These are phyloP conservation scores for Patellifolia procumbens DNA, from an alignment of 179 eudicot genomes.

Conservation along the genomic window DNA sequence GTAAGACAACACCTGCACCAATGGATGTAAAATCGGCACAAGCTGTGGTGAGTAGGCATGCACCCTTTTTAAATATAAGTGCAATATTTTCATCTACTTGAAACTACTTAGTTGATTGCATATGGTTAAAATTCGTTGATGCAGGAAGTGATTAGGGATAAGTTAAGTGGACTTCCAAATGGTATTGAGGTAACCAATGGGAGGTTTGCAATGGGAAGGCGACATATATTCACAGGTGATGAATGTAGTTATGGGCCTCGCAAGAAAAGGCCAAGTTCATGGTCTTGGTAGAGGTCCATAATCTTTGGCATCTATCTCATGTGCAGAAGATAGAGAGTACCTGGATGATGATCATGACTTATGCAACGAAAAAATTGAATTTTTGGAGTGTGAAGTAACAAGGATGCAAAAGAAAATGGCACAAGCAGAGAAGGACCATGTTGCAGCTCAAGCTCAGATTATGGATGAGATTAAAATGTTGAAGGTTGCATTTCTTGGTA, in stretches of 20 bases:
- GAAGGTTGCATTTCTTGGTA: background rate
- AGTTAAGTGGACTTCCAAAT: background rate
- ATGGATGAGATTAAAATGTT: background rate
- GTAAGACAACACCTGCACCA: no score
- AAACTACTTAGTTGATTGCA: no score
- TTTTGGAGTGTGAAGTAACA: background rate
- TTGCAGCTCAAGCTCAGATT: background rate
- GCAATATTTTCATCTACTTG: no score
- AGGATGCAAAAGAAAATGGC: background rate
- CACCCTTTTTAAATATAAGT: no score
- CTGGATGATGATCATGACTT: background rate
- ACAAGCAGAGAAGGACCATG: background rate
- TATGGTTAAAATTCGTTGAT: no score
- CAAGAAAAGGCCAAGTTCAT: background rate
- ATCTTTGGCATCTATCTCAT: background rate
- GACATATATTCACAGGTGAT: background rate
- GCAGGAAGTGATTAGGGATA: background rate
- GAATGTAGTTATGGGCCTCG: background rate
- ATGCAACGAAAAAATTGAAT: background rate
- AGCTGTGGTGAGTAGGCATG: no score
- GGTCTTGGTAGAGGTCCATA: no score
- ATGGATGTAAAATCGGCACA: no score
- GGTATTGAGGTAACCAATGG: no score
- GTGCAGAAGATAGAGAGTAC: background rate
- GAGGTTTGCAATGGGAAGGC: background rate